A percentile compares a stretch with the other conserved stretches of the same genome.
Evolutionary conservation across 2,329 filamentous ascomycete genomes (phyloP).

Genomic region (Curvularia hawaiiensis): DNA sequence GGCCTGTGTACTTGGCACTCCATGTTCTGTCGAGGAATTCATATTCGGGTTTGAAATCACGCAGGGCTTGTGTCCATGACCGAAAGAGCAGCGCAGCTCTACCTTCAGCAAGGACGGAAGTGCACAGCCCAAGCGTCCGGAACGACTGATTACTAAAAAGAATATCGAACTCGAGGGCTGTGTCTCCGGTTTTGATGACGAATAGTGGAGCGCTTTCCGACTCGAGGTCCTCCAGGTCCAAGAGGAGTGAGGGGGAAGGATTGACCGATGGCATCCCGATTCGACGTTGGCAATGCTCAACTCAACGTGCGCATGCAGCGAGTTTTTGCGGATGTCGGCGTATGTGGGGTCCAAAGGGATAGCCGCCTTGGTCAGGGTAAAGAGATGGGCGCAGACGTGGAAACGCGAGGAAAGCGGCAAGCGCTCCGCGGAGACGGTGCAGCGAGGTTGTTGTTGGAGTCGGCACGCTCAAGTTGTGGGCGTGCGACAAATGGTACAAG

Average conservation of each 20-base stretch:
- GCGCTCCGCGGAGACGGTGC: not conserved
- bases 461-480: not conserved
- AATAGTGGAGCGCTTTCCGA: conserved; percentile 31
- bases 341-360: not conserved
- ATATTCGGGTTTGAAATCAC: conserved; percentile 17
- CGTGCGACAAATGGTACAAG: not conserved
- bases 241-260: conserved; percentile 1
- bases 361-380: not conserved
- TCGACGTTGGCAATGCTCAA: not conserved
- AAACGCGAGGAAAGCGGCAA: conserved; percentile 1
- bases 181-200: conserved; percentile 22
- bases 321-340: not conserved
- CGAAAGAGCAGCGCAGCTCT: conserved; percentile 30
- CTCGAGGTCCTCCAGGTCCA: conserved; percentile 34
- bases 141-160: conserved; percentile 34
- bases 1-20: conserved; percentile 24
- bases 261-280: conserved; percentile 11
- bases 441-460: not conserved
- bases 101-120: conserved; percentile 14
- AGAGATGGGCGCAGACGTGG: not conserved
- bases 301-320: not conserved
- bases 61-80: conserved; percentile 34
- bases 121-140: conserved; percentile 13
- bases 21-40: conserved; percentile 26
- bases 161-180: conserved; percentile 23